These are phyloP conservation scores for Fusarium euwallaceae DNA, from an alignment of 2,329 filamentous ascomycete species.

Conservation along the genomic window DNA sequence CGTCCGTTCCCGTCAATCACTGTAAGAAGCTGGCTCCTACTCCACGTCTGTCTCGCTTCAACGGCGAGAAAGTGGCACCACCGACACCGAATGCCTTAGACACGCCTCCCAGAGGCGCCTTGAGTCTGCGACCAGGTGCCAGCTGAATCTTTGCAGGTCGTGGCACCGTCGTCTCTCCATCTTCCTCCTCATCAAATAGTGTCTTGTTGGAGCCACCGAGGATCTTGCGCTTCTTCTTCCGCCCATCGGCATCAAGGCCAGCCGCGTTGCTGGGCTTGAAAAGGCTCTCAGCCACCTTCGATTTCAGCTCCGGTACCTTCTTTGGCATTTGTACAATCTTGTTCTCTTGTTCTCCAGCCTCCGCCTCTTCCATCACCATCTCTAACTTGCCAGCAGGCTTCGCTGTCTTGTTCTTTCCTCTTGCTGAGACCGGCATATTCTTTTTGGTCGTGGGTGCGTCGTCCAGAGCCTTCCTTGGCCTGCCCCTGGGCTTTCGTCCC, in stretches of 20 bases:
- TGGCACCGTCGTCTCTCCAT: conserved; percentile 59
- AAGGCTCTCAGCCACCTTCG: conserved; percentile 14
- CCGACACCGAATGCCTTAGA: conserved; percentile 65
- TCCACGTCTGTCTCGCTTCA: conserved; percentile 77
- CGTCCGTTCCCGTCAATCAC: background rate
- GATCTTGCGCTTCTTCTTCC: conserved; percentile 81
- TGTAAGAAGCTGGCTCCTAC: conserved; percentile 70
- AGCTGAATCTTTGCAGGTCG: conserved; percentile 52
- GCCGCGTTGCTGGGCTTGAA: conserved; percentile 25
- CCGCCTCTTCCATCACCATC: conserved; percentile 57
- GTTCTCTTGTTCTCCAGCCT: conserved; percentile 50
- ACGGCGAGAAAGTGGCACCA: conserved; percentile 73
- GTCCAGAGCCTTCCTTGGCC: conserved; percentile 59
- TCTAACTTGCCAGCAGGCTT: conserved; percentile 48
- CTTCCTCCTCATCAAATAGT: conserved; percentile 79
- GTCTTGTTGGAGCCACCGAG: conserved; percentile 73
- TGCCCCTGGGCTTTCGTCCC: conserved; percentile 57
- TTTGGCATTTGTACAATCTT: conserved; percentile 20
- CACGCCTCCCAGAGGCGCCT: conserved; percentile 56
- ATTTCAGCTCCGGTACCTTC: conserved; percentile 30
- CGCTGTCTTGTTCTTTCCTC: conserved; percentile 51
- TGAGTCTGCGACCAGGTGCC: conserved; percentile 45
- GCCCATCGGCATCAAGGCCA: conserved; percentile 55
- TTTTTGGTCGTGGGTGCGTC: conserved; percentile 62
- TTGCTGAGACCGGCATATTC: conserved; percentile 56